Evolutionary conservation across 768 basidiomycete genomes (phyloP).

Genomic region (Tylopilus vinaceipallidus): DNA sequence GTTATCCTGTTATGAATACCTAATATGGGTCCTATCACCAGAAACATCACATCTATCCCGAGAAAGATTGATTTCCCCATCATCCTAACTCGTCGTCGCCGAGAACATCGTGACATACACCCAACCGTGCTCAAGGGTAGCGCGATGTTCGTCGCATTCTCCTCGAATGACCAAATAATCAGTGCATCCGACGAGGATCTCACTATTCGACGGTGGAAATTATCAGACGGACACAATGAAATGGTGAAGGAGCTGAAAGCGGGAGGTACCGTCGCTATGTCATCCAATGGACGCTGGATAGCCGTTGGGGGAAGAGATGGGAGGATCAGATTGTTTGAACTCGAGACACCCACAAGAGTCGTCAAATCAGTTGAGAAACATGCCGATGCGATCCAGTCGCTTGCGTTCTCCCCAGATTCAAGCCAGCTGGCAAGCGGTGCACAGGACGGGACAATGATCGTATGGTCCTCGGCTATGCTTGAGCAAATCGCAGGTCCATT

Average conservation of each 20-base stretch:
- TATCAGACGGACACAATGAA: not conserved
- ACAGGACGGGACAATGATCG: conserved; percentile 12
- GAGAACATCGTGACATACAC: conserved; percentile 4
- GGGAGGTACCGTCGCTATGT: conserved; percentile 2
- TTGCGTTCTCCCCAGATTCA: conserved; percentile 20
- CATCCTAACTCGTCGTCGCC: too few species aligned
- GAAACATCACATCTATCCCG: too few species aligned
- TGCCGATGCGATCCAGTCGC: conserved; percentile 4
- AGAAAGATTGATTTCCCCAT: too few species aligned
- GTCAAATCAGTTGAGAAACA: conserved; percentile 5
- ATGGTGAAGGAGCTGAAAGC: conserved; percentile 7
- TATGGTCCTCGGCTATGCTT: conserved; percentile 20
- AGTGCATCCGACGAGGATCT: conserved; percentile 19
- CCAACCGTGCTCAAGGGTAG: conserved; percentile 5
- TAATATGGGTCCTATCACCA: too few species aligned
- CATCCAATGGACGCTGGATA: conserved; percentile 13
- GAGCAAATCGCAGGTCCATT: conserved; percentile 6
- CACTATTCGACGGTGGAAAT: conserved; percentile 16
- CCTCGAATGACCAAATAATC: conserved; percentile 13
- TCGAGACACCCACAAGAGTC: not conserved
- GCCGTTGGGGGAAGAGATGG: conserved; percentile 19
- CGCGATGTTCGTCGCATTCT: conserved; percentile 17
- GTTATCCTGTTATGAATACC: too few species aligned
- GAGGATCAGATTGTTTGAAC: conserved; percentile 9
- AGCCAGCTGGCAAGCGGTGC: conserved; percentile 17